Percentiles rank a stretch among this genome's conserved stretches.
These are phyloP conservation scores for Leucoagaricus sp. DNA, from an alignment of 1,284 basidiomycete genomes.

Conservation along the genomic window DNA sequence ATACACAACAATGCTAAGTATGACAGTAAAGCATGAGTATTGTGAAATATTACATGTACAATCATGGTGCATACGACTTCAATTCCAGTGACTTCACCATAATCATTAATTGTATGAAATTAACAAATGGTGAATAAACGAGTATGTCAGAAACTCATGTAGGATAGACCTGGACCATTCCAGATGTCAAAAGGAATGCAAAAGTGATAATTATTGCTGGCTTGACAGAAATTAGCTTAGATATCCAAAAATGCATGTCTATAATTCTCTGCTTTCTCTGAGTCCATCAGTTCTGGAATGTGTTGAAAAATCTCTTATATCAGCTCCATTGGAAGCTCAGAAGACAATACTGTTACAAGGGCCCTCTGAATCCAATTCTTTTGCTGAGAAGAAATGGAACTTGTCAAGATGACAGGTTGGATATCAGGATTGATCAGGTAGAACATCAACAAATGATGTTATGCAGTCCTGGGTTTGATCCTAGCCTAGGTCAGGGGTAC, in stretches of 20 bases:
- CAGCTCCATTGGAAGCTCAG: constrained; percentile 43
- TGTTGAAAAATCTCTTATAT: constrained; percentile 41
- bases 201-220: constrained; percentile 46
- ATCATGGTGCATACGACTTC: background rate
- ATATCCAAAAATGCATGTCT: constrained; percentile 34
- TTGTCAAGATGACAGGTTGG: constrained; percentile 38
- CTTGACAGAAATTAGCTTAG: constrained; percentile 35
- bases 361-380: constrained; percentile 41
- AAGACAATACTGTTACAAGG: constrained; percentile 34
- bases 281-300: constrained; percentile 39
- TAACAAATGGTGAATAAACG: background rate
- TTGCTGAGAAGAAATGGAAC: constrained; percentile 47
- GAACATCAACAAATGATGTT: constrained; percentile 41
- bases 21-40: background rate
- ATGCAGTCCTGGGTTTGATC: no score
- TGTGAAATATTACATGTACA: background rate
- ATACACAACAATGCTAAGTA: background rate
- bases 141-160: constrained; percentile 9
- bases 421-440: constrained; percentile 51
- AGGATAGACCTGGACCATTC: constrained; percentile 30
- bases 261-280: constrained; percentile 38
- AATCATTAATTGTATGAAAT: background rate
- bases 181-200: constrained; percentile 51
- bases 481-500: no score
- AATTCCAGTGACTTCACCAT: no score